phyloP scores from a whole-genome alignment of 148 eudicot species.

The Amaranthus hypochondriacus region DNA sequence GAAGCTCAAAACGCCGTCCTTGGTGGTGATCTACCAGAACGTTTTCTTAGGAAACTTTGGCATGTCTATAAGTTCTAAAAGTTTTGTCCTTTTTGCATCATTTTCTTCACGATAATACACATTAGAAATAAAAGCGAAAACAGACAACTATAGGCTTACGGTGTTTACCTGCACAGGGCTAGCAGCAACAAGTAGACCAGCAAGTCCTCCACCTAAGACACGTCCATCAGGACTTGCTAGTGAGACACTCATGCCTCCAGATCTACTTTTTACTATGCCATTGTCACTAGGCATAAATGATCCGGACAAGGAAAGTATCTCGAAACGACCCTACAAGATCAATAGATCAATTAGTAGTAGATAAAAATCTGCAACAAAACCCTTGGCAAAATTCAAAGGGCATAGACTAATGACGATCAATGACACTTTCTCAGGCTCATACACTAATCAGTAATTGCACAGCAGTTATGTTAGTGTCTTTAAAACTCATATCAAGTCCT shows the following conservation, averaged over 20 bases:
- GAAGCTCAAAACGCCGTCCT: no score
- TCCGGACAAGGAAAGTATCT: conserved; percentile 75
- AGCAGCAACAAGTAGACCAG: conserved; percentile 84
- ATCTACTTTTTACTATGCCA: conserved; percentile 68
- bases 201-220: conserved; percentile 82
- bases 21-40: no score
- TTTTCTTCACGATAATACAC: neutral
- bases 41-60: no score
- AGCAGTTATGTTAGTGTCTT: neutral
- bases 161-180: conserved; percentile 74
- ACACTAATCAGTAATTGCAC: neutral
- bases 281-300: conserved; percentile 66
- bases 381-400: neutral
- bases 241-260: conserved; percentile 90
- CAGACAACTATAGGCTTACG: neutral
- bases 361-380: conserved; percentile 7
- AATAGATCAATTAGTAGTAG: neutral
- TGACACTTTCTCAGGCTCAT: neutral
- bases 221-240: conserved; percentile 88
- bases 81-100: no score
- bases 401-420: neutral
- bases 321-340: conserved; percentile 77
- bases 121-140: neutral
- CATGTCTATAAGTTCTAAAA: no score
- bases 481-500: no score